Evolutionary conservation across 176 grass and related monocot genomes (phyloP).

Genomic region (Ensete ventricosum): DNA sequence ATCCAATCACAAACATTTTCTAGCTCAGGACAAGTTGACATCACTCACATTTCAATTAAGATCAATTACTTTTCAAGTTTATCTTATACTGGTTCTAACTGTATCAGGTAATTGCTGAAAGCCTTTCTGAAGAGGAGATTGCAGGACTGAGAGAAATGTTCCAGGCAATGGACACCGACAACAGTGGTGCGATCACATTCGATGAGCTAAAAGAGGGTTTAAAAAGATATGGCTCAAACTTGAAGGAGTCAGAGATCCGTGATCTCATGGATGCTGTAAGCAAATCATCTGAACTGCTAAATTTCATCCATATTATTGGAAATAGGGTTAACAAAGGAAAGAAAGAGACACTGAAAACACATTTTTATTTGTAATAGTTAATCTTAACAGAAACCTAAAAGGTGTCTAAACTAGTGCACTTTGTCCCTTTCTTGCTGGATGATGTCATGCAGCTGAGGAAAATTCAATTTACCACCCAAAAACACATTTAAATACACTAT

Average conservation of each 20-base stretch:
- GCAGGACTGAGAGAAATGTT: conserved; percentile 69
- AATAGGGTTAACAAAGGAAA: background rate
- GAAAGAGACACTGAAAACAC: background rate
- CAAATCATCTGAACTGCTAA: background rate
- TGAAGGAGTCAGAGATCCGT: conserved; percentile 45
- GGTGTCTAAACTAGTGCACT: too few relatives aligned
- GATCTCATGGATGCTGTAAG: conserved; percentile 52
- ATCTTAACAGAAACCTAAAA: too few relatives aligned
- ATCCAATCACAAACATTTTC: too few relatives aligned
- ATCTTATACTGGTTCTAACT: background rate
- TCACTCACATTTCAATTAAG: too few relatives aligned
- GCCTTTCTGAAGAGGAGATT: conserved; percentile 52
- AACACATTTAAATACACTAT: too few relatives aligned
- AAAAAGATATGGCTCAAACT: conserved; percentile 31
- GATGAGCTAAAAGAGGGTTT: conserved; percentile 62
- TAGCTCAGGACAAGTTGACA: too few relatives aligned
- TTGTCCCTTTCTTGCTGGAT: too few relatives aligned
- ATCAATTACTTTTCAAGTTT: background rate
- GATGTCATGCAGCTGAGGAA: too few relatives aligned
- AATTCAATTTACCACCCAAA: too few relatives aligned
- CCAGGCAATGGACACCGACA: conserved; percentile 53
- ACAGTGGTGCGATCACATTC: conserved; percentile 60
- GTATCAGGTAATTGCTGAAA: conserved; percentile 35
- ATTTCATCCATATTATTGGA: background rate
- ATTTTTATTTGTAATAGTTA: background rate